Conservation (phyloP, 352 stramenopile genomes). For the Phytopythium boreale region DNA sequence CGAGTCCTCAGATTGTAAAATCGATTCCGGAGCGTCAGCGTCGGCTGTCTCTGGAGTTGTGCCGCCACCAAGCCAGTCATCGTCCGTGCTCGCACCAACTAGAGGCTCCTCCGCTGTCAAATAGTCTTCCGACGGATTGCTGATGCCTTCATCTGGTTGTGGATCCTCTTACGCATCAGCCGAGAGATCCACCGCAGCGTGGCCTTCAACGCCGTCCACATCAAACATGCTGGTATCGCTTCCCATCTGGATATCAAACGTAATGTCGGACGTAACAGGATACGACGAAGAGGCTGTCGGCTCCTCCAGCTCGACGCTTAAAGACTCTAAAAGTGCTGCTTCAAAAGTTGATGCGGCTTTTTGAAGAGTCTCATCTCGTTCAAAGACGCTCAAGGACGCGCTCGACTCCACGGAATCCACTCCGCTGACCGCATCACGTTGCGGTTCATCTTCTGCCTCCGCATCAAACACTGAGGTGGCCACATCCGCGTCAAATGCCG, state of each 20-base stretch:
- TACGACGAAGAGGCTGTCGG: neutral
- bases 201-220: neutral
- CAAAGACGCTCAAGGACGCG: neutral
- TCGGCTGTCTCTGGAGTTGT: neutral
- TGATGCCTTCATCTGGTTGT: too few species aligned
- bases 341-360: neutral
- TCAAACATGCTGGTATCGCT: slow-evolving; percentile 11
- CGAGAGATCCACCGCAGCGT: neutral
- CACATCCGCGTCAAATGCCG: slow-evolving; percentile 9
- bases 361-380: neutral
- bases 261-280: slow-evolving; percentile 36
- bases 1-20: neutral
- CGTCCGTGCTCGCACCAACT: neutral
- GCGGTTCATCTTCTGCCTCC: neutral
- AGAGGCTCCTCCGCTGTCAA: neutral
- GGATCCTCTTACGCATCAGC: neutral
- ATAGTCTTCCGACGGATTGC: neutral
- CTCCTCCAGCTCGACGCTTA: neutral
- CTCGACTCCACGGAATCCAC: neutral
- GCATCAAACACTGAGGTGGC: neutral
- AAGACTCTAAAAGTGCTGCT: slow-evolving; percentile 1
- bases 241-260: slow-evolving; percentile 41
- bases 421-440: too few species aligned
- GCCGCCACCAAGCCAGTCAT: slow-evolving; percentile 1
- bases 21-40: neutral